These are phyloP conservation scores for Pseudogymnoascus sp. DNA, from an alignment of 2,329 filamentous ascomycete genomes.

Conservation along the genomic window DNA sequence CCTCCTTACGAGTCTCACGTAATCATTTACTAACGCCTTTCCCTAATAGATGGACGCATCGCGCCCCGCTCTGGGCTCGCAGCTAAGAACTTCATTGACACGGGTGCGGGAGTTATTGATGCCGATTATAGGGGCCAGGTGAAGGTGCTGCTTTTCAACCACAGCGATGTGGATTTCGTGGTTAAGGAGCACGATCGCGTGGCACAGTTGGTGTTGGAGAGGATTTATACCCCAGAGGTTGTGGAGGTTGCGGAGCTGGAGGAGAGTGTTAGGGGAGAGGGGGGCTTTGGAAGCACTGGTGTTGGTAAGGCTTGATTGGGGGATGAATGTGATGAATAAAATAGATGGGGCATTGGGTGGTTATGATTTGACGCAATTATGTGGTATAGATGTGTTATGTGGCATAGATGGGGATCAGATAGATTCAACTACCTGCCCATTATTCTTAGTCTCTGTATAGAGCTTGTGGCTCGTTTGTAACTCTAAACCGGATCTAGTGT, in stretches of 20 bases:
- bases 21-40: not conserved
- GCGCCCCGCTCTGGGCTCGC: constrained; percentile 88
- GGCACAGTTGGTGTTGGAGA: constrained; percentile 88
- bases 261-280: constrained; percentile 81
- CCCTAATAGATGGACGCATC: constrained; percentile 65
- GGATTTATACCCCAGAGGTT: constrained; percentile 88
- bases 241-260: constrained; percentile 82
- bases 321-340: not conserved
- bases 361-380: constrained; percentile 2
- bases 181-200: constrained; percentile 82
- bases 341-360: not conserved
- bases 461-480: not conserved
- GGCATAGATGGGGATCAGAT: constrained; percentile 4
- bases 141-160: constrained; percentile 92
- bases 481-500: not conserved
- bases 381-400: constrained; percentile 6
- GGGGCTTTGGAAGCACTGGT: constrained; percentile 87
- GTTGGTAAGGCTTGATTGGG: constrained; percentile 13
- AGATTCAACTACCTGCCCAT: not conserved
- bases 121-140: constrained; percentile 93
- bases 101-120: constrained; percentile 92
- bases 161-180: constrained; percentile 70
- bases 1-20: constrained; percentile 1
- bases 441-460: not conserved
- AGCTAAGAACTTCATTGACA: constrained; percentile 91